A percentile compares a stretch with the other conserved stretches of the same genome.
Conservation (phyloP, 2,329 filamentous ascomycete genomes). For the Fusarium proliferatum region DNA sequence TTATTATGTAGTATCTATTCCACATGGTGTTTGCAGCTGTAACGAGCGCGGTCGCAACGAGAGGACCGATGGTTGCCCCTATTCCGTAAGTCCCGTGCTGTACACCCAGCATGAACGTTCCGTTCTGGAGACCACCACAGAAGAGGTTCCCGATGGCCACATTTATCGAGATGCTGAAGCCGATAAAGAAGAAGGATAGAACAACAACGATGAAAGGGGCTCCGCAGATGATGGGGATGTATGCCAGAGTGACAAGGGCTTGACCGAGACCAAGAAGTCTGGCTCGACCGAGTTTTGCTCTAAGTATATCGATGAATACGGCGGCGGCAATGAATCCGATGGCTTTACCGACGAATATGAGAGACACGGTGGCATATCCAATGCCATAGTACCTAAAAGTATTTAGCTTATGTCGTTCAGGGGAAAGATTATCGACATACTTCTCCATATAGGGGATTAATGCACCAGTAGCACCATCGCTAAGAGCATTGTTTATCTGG, state of each 20-base stretch:
- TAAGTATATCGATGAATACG: conserved; percentile 72
- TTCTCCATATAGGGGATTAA: conserved; percentile 84
- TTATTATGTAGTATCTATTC: conserved; percentile 79
- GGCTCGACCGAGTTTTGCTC: conserved; percentile 72
- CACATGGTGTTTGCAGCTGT: conserved; percentile 68
- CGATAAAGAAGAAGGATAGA: conserved; percentile 75
- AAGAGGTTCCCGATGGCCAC: conserved; percentile 70
- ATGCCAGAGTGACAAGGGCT: conserved; percentile 67
- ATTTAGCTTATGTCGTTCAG: not conserved
- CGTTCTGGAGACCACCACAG: conserved; percentile 64
- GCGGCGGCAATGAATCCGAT: conserved; percentile 81
- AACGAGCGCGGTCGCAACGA: conserved; percentile 80
- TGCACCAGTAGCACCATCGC: conserved; percentile 80
- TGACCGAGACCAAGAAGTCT: conserved; percentile 71
- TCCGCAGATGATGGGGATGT: conserved; percentile 71
- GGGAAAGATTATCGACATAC: conserved; percentile 45
- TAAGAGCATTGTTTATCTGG: conserved; percentile 76
- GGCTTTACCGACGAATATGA: conserved; percentile 84
- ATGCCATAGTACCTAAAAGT: conserved; percentile 71
- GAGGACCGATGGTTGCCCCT: conserved; percentile 73
- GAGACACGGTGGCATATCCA: conserved; percentile 80
- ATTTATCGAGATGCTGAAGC: conserved; percentile 66
- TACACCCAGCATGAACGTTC: conserved; percentile 67
- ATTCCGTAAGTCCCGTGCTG: conserved; percentile 76
- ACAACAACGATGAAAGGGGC: conserved; percentile 78